Percentiles rank a stretch among this genome's conserved stretches.
Evolutionary conservation across 495 filamentous ascomycete genomes (phyloP).

Genomic region (Usnea hakonensis): DNA sequence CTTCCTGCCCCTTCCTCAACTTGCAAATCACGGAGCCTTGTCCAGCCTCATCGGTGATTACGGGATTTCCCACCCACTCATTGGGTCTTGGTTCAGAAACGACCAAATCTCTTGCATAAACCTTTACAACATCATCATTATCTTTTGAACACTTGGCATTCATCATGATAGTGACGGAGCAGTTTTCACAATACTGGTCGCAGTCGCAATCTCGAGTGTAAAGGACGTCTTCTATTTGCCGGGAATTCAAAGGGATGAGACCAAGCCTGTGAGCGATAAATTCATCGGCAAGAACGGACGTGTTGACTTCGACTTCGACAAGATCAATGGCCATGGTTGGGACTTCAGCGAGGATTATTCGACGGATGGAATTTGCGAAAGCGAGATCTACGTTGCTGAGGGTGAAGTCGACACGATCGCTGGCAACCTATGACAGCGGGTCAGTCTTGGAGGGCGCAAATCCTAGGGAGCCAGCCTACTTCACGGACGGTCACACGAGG

Average conservation of each 20-base stretch:
- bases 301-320: slow-evolving; percentile 88
- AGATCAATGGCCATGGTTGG: slow-evolving; percentile 93
- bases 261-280: slow-evolving; percentile 91
- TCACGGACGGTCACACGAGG: slow-evolving; percentile 29
- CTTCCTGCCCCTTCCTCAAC: slow-evolving; percentile 75
- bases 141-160: slow-evolving; percentile 68
- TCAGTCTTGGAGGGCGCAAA: neutral
- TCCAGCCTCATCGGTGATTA: slow-evolving; percentile 73
- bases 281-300: slow-evolving; percentile 89
- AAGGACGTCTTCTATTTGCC: slow-evolving; percentile 72
- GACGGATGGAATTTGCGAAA: slow-evolving; percentile 91
- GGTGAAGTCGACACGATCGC: slow-evolving; percentile 69
- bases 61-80: slow-evolving; percentile 73
- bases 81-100: slow-evolving; percentile 53
- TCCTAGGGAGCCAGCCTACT: slow-evolving; percentile 16
- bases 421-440: slow-evolving; percentile 48
- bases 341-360: slow-evolving; percentile 86
- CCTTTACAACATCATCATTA: slow-evolving; percentile 69
- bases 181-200: slow-evolving; percentile 83
- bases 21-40: slow-evolving; percentile 81
- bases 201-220: slow-evolving; percentile 97
- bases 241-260: slow-evolving; percentile 78
- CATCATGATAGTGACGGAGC: slow-evolving; percentile 73
- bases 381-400: slow-evolving; percentile 71
- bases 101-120: slow-evolving; percentile 80